Conservation (phyloP, 495 filamentous ascomycete species). For the Talaromyces wortmannii region DNA sequence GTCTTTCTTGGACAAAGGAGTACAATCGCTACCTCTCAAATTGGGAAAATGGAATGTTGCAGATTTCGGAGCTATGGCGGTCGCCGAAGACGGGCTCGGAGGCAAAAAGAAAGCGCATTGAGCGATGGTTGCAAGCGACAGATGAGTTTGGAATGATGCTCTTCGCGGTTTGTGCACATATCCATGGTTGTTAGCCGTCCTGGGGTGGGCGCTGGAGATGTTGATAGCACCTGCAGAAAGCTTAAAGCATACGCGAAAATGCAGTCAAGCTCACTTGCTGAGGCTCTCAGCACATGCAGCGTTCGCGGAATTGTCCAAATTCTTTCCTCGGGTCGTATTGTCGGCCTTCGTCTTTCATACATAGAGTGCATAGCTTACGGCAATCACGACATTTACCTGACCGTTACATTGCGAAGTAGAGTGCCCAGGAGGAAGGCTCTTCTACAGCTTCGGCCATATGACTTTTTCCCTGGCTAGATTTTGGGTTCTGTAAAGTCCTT, state of each 20-base stretch:
- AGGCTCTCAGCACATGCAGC: too few species aligned
- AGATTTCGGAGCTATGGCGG: conserved; percentile 36
- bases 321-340: not conserved
- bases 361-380: not conserved
- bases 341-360: too few species aligned
- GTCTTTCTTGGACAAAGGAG: conserved; percentile 25
- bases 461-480: not conserved
- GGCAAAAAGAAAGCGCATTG: conserved; percentile 11
- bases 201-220: too few species aligned
- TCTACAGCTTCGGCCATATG: not conserved
- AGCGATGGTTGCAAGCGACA: conserved; percentile 15
- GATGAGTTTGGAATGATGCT: conserved; percentile 28
- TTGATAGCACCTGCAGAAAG: too few species aligned
- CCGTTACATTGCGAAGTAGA: not conserved
- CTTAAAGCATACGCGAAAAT: too few species aligned
- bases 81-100: conserved; percentile 9
- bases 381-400: not conserved
- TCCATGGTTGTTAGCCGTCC: conserved; percentile 27
- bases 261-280: too few species aligned
- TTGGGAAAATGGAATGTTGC: conserved; percentile 31
- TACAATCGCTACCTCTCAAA: conserved; percentile 31
- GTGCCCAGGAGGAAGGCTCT: not conserved
- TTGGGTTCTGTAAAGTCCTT: not conserved
- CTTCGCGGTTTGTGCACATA: conserved; percentile 19
- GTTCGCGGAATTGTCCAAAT: not conserved